Conservation (phyloP, 768 basidiomycete species). For the Dacryopinax spathularia region DNA sequence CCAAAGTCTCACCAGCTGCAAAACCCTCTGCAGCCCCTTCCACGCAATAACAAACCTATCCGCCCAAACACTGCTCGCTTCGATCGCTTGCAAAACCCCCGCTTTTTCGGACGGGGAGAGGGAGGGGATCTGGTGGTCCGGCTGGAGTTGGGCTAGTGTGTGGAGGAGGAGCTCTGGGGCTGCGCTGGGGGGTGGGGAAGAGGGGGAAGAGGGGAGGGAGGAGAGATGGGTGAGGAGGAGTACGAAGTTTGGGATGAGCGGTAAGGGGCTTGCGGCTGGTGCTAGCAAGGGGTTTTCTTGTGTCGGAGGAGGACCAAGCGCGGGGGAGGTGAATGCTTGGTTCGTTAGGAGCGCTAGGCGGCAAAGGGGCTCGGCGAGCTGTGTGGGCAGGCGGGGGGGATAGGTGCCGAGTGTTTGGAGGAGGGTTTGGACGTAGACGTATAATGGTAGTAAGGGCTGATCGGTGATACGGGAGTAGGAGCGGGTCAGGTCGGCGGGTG, state of each 20-base stretch:
- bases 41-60: neutral
- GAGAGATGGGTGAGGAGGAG: neutral
- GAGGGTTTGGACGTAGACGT: neutral
- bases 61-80: neutral
- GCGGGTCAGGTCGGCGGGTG: neutral
- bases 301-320: neutral
- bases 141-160: neutral
- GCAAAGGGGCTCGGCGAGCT: neutral
- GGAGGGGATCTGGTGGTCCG: neutral
- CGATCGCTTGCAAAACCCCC: neutral
- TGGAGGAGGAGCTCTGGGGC: neutral
- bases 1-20: neutral
- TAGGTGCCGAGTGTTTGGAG: neutral
- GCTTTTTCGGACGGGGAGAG: neutral
- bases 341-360: neutral
- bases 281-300: neutral
- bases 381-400: neutral
- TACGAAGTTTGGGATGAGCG: neutral
- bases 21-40: neutral
- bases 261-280: neutral
- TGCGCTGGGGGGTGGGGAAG: neutral
- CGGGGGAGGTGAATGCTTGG: neutral
- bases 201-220: neutral
- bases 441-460: neutral
- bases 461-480: neutral